Percentiles rank a stretch among this genome's conserved stretches.
phyloP scores from a whole-genome alignment of 352 stramenopile species.

The Phytopythium chamaehyphon region DNA sequence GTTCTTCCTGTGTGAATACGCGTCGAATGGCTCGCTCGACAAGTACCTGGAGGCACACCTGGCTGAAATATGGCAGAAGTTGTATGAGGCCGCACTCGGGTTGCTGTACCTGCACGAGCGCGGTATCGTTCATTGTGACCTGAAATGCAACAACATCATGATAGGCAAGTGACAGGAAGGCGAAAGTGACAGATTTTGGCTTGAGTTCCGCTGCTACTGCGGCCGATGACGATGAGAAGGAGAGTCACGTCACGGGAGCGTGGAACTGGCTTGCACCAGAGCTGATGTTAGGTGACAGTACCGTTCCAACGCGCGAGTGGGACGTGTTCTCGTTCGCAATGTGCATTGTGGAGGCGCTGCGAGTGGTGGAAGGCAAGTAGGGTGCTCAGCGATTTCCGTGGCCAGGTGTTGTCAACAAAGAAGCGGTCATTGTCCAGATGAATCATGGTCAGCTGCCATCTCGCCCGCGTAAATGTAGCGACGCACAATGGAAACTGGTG shows the following conservation, averaged over 20 bases:
- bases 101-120: constrained; percentile 26
- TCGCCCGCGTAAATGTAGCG: not conserved
- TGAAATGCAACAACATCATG: constrained; percentile 31
- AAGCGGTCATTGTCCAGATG: not conserved
- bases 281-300: constrained; percentile 3
- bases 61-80: constrained; percentile 19
- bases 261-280: constrained; percentile 16
- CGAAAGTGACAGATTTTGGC: constrained; percentile 28
- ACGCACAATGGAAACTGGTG: not conserved
- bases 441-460: not conserved
- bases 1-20: constrained; percentile 25
- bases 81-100: constrained; percentile 21
- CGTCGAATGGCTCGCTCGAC: constrained; percentile 6
- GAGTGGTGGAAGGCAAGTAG: not conserved
- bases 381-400: not conserved
- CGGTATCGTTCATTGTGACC: constrained; percentile 26
- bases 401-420: not conserved
- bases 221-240: not conserved
- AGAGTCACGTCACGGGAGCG: constrained; percentile 6
- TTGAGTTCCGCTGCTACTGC: constrained; percentile 6
- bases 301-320: constrained; percentile 7
- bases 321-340: constrained; percentile 15
- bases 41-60: constrained; percentile 11
- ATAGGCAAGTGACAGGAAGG: constrained; percentile 15
- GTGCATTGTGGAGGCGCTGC: constrained; percentile 14